A percentile compares a stretch with the other conserved stretches of the same genome.
Conservation (phyloP, 2,329 filamentous ascomycete species). For the Colletotrichum orbiculare region DNA sequence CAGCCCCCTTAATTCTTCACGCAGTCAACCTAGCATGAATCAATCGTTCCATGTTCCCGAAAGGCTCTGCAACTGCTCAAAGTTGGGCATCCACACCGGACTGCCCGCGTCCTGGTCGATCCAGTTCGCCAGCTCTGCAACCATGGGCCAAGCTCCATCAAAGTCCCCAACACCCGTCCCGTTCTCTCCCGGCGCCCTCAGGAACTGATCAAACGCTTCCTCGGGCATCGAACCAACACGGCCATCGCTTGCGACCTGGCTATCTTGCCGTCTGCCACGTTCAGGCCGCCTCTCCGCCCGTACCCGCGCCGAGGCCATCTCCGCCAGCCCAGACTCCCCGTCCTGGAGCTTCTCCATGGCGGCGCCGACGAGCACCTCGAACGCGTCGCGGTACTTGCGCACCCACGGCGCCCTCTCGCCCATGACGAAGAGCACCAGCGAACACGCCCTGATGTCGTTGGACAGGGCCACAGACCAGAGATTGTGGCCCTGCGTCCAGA, state of each 20-base stretch:
- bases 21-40: background rate
- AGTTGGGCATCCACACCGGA: conserved; percentile 45
- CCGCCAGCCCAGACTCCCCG: conserved; percentile 14
- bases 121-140: conserved; percentile 45
- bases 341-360: conserved; percentile 34
- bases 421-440: conserved; percentile 61
- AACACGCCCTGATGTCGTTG: conserved; percentile 61
- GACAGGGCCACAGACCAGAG: conserved; percentile 60
- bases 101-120: conserved; percentile 44
- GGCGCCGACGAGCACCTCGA: conserved; percentile 58
- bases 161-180: conserved; percentile 15
- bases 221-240: background rate
- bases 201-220: background rate
- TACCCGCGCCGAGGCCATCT: conserved; percentile 29
- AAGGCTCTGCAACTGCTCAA: conserved; percentile 44
- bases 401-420: conserved; percentile 60
- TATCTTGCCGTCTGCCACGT: no score
- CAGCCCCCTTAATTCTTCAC: no score
- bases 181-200: background rate
- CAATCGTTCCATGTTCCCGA: conserved; percentile 8
- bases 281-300: conserved; percentile 10
- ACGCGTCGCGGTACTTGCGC: conserved; percentile 58
- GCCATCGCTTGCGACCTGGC: background rate
- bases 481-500: conserved; percentile 55
- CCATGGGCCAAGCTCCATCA: conserved; percentile 42